These are phyloP conservation scores for Collybia sp. DNA, from an alignment of 768 basidiomycete species.

Conservation along the genomic window DNA sequence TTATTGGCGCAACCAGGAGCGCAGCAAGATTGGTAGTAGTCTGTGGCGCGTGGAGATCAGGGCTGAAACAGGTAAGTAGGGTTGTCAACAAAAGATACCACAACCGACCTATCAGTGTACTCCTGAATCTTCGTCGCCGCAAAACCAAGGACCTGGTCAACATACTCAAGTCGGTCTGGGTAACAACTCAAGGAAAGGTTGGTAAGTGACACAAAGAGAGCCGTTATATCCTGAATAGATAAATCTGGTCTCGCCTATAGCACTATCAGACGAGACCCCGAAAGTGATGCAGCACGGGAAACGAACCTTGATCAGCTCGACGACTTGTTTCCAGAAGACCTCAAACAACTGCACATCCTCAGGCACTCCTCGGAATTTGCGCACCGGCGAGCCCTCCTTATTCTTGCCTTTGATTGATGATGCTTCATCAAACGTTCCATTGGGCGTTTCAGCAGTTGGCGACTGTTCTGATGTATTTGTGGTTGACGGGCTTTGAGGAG, in stretches of 20 bases:
- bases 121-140: conserved; percentile 84
- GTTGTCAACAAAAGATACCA: not conserved
- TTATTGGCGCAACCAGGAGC: conserved; percentile 90
- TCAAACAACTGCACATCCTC: conserved; percentile 95
- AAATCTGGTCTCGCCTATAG: conserved; percentile 90
- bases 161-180: conserved; percentile 94
- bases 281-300: not conserved
- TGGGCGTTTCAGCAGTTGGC: conserved; percentile 16
- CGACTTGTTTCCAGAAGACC: conserved; percentile 98
- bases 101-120: conserved; percentile 65
- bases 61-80: conserved; percentile 33
- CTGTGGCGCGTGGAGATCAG: conserved; percentile 84
- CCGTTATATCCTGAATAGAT: conserved; percentile 96
- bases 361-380: conserved; percentile 93
- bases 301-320: conserved; percentile 91
- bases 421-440: conserved; percentile 20
- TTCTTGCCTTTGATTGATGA: conserved; percentile 51
- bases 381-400: conserved; percentile 50
- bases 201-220: conserved; percentile 89
- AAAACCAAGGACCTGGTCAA: conserved; percentile 92
- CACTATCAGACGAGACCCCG: not conserved
- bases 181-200: conserved; percentile 97
- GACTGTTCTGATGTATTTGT: conserved; percentile 24
- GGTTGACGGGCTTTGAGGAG: conserved; percentile 27
- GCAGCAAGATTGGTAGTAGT: conserved; percentile 90